phyloP scores from a whole-genome alignment of 2,329 filamentous ascomycete species.

The Ophiostoma ulmi region DNA sequence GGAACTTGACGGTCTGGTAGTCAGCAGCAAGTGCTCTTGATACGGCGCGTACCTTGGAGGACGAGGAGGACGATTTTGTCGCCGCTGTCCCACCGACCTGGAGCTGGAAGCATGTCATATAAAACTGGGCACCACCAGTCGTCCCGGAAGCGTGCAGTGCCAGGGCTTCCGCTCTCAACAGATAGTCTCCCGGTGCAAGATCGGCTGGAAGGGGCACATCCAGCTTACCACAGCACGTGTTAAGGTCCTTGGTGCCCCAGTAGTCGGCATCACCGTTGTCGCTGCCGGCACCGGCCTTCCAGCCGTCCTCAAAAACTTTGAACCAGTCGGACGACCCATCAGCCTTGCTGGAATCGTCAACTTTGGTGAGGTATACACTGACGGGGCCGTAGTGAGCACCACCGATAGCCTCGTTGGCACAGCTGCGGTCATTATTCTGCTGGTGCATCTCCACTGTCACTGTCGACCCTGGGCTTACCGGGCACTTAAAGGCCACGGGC shows the following conservation, averaged over 20 bases:
- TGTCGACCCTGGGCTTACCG: constrained; percentile 43
- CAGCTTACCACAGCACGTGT: constrained; percentile 40
- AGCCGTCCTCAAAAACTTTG: background rate
- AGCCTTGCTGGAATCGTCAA: constrained; percentile 35
- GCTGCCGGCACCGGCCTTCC: constrained; percentile 26
- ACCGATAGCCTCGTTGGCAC: constrained; percentile 46
- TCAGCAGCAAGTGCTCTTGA: background rate
- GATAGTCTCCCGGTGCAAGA: constrained; percentile 33
- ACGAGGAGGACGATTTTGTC: constrained; percentile 20
- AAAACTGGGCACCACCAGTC: background rate
- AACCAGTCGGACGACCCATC: background rate
- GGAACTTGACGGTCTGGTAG: constrained; percentile 34
- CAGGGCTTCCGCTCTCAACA: background rate
- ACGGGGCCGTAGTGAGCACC: constrained; percentile 50
- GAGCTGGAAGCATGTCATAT: constrained; percentile 4
- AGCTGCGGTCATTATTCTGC: constrained; percentile 41
- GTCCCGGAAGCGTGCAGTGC: background rate
- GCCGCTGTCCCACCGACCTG: background rate
- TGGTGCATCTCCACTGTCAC: constrained; percentile 56
- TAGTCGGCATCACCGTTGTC: constrained; percentile 40
- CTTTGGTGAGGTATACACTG: constrained; percentile 45
- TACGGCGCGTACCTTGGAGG: constrained; percentile 32
- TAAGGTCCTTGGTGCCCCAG: constrained; percentile 44
- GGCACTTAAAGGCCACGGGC: constrained; percentile 40
- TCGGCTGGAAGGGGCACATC: constrained; percentile 36